phyloP scores from a whole-genome alignment of 257 asterid genomes.

The Forsythia viridissima region DNA sequence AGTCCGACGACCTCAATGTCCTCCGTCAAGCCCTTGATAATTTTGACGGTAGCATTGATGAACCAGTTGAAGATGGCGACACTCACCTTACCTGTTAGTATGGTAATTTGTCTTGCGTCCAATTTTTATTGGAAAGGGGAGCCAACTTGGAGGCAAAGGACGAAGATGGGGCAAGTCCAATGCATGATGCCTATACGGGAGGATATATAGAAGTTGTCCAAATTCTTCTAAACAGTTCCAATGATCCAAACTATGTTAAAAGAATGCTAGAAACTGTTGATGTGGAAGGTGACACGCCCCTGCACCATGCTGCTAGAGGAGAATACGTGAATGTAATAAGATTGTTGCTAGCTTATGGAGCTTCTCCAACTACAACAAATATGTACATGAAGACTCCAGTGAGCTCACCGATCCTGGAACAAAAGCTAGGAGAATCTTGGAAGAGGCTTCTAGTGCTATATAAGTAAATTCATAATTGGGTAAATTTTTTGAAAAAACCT shows the following conservation, averaged over 20 bases:
- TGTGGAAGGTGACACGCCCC: slow-evolving; percentile 92
- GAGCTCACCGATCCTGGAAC: slow-evolving; percentile 77
- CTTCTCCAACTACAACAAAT: slow-evolving; percentile 58
- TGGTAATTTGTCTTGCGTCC: too few relatives aligned
- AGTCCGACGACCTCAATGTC: slow-evolving; percentile 60
- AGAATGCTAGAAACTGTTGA: slow-evolving; percentile 67
- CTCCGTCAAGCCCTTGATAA: slow-evolving; percentile 77
- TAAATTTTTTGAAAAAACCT: slow-evolving; percentile 3
- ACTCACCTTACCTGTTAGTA: slow-evolving; percentile 85
- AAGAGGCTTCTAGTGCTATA: slow-evolving; percentile 43
- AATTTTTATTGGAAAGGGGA: slow-evolving; percentile 75
- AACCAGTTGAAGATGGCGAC: slow-evolving; percentile 92
- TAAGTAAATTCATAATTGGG: slow-evolving; percentile 16
- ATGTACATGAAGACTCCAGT: slow-evolving; percentile 61
- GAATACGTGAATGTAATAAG: slow-evolving; percentile 48
- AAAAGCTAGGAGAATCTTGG: slow-evolving; percentile 57
- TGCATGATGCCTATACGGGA: slow-evolving; percentile 70
- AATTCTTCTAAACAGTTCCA: slow-evolving; percentile 49
- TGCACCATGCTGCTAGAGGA: slow-evolving; percentile 91
- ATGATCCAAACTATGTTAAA: slow-evolving; percentile 48
- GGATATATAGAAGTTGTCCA: slow-evolving; percentile 69
- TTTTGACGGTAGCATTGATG: slow-evolving; percentile 69
- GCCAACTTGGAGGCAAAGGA: slow-evolving; percentile 69
- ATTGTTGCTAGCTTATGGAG: slow-evolving; percentile 61
- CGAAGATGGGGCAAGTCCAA: too few relatives aligned